phyloP scores from a whole-genome alignment of 805 yeast species.

The Cyberlindnera subsufficiens region DNA sequence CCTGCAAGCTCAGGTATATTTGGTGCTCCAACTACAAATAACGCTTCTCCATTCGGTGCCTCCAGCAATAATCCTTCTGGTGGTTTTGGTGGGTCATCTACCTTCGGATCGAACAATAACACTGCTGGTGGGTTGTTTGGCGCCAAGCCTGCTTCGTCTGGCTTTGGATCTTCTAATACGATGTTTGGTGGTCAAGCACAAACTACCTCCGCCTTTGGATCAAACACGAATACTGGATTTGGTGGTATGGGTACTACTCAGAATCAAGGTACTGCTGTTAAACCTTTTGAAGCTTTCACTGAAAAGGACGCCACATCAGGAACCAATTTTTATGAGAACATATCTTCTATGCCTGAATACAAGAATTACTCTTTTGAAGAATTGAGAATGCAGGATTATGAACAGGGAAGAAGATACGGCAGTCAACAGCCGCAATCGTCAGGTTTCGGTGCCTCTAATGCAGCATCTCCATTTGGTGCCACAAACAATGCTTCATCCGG shows the following conservation, averaged over 20 bases:
- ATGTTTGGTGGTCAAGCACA: constrained; percentile 13
- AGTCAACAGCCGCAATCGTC: constrained; percentile 27
- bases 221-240: constrained; percentile 14
- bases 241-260: constrained; percentile 22
- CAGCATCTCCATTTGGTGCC: constrained; percentile 31
- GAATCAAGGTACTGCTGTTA: constrained; percentile 63
- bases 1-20: constrained; percentile 18
- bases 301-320: constrained; percentile 70
- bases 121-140: constrained; percentile 37
- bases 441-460: constrained; percentile 29
- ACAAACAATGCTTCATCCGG: constrained; percentile 19
- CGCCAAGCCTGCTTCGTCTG: constrained; percentile 21
- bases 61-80: constrained; percentile 26
- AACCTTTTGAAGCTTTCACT: constrained; percentile 60
- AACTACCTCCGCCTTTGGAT: constrained; percentile 37
- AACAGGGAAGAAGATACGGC: constrained; percentile 61
- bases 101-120: constrained; percentile 33
- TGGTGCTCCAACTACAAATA: constrained; percentile 6
- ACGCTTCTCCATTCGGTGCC: constrained; percentile 22
- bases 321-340: constrained; percentile 60
- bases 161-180: constrained; percentile 16
- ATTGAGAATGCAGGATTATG: constrained; percentile 82
- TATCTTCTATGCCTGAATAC: constrained; percentile 89
- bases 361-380: constrained; percentile 79
- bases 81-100: constrained; percentile 25